Evolutionary conservation across 805 yeast species (phyloP), one percentile per base, ranked within the genome.

Genomic region (Metschnikowia gelsemii): DNA sequence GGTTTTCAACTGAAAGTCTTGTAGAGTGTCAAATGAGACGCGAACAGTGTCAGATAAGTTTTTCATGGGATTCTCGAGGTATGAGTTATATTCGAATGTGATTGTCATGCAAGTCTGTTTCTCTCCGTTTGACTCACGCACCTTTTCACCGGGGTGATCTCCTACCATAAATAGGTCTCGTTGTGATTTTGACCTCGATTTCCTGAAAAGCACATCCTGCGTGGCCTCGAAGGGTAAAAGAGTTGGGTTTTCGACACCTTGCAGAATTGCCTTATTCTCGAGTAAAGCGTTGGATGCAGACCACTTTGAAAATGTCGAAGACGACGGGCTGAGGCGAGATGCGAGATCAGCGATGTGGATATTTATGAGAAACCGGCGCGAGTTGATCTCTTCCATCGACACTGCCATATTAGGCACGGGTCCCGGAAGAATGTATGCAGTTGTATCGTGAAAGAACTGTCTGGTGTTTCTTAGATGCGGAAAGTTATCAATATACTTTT

Each of bases 291-390:
- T 21, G 40, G 17, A 32, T 19, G n/a, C 39, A 5, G 52, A 32
- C 51, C 52, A 49, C 25, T 40, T 42, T 8, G 18, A 35, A 29
- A 46, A 49, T 2, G 47, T 26, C 4, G 22, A 14, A 1, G 47
- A 41, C 12, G 53, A 33, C 8, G 76, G 76, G 2, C 59, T 16
- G 4, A 71, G 25, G 35, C 52, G 61, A 1, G 72, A 54, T 8
- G 64, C 63, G 4, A 69, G 38, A 49, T 73, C 78, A 3, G 75
- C 73, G 7, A 73, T 48, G 49, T 73, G 78, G 6, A 73, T 41
- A 39, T 67, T 63, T 8, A 73, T 36, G 4, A 46, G 33, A 42
- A 64, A 62, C 38, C 63, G 64, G 28, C 74, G 49, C 8, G 68
- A 47, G 46, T 64, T 68, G 33, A 63, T 45, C 36, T 62, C 61